These are phyloP conservation scores for Neckera pumila DNA, from an alignment of 225 moss, liverwort and hornwort species.

Conservation along the genomic window DNA sequence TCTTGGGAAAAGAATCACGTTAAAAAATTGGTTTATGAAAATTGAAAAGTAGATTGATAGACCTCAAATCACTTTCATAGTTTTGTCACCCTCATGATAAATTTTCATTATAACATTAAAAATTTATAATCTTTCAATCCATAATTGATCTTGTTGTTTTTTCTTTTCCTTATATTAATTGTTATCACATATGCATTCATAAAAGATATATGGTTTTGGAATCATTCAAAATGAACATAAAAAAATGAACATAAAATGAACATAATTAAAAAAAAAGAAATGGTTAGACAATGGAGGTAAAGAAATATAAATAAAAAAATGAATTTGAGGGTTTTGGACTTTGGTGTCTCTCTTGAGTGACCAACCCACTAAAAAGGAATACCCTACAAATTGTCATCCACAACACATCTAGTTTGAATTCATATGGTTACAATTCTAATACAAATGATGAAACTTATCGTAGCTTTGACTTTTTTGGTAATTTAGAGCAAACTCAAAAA, in stretches of 20 bases:
- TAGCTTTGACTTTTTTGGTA: not conserved
- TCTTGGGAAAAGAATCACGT: too few relatives aligned
- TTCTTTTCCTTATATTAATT: not conserved
- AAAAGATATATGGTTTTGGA: not conserved
- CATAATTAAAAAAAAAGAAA: too few relatives aligned
- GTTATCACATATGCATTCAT: not conserved
- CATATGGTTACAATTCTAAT: not conserved
- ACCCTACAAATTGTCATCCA: too few relatives aligned
- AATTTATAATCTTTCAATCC: not conserved
- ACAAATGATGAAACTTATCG: not conserved
- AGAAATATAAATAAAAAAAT: not conserved
- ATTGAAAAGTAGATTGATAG: not conserved
- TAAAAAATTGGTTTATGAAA: too few relatives aligned
- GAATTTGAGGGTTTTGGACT: not conserved
- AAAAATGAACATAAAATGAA: not conserved
- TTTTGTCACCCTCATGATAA: not conserved
- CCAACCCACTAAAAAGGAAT: not conserved
- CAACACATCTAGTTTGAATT: too few relatives aligned
- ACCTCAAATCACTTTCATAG: not conserved
- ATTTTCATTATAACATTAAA: not conserved
- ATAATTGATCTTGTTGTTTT: not conserved
- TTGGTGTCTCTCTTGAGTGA: not conserved
- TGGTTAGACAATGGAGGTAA: too few relatives aligned
- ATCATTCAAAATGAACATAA: too few relatives aligned
- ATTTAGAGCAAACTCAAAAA: not conserved